phyloP scores from a whole-genome alignment of 768 basidiomycete genomes.

The Austroboletus eburneus region DNA sequence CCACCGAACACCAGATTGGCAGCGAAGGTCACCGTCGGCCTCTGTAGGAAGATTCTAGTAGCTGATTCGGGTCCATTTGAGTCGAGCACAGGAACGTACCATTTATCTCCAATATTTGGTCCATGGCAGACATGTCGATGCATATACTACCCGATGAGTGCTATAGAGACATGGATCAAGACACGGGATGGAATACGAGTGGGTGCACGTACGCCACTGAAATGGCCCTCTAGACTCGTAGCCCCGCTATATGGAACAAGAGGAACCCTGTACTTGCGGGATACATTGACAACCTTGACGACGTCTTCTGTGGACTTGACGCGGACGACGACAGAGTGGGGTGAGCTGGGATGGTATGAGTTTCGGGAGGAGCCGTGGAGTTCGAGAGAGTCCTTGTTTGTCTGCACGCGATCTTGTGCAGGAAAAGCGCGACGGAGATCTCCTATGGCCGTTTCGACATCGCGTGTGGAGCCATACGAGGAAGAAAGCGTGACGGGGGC shows the following conservation, averaged over 20 bases:
- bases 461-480: conserved; percentile 44
- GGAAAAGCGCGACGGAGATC: conserved; percentile 49
- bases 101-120: conserved; percentile 56
- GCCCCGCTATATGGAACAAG: conserved; percentile 81
- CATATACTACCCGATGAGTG: conserved; percentile 55
- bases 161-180: conserved; percentile 22
- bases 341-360: conserved; percentile 59
- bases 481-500: conserved; percentile 7
- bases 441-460: conserved; percentile 48
- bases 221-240: conserved; percentile 86
- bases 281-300: conserved; percentile 71
- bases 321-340: conserved; percentile 55
- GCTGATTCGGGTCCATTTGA: conserved; percentile 1
- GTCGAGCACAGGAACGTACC: conserved; percentile 32
- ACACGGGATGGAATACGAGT: not conserved
- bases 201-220: conserved; percentile 53
- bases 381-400: conserved; percentile 46
- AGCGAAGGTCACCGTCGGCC: conserved; percentile 67
- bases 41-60: conserved; percentile 35
- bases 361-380: conserved; percentile 66
- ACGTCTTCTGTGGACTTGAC: conserved; percentile 76
- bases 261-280: conserved; percentile 69
- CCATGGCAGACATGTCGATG: conserved; percentile 64
- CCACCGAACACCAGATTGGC: conserved; percentile 76
- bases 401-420: conserved; percentile 44